Base-by-base conservation (phyloP, 2,329 filamentous ascomycete genomes). In the Fusarium dimerum region DNA sequence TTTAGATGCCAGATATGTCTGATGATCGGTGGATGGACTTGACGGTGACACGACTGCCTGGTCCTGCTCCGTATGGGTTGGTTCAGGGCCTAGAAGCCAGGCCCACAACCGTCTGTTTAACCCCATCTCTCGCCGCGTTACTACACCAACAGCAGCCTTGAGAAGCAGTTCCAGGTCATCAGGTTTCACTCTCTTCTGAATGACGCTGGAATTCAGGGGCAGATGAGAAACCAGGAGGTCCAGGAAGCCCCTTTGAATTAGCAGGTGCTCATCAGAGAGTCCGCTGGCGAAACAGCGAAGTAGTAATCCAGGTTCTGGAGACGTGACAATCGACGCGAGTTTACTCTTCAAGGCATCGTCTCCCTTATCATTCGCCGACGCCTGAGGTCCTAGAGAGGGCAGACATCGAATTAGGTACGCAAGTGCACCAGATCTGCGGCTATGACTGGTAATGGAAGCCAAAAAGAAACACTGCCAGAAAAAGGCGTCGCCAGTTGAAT, bases 381-480 rank as follows among this genome's bases (percentile, higher is more conserved):
- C 13, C 2, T 42, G 51, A 5, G 63, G 48, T 4, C 65, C 68
- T 26, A 74, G 57, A 7, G 57, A 50, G 13, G 95, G 94, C 30
- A 99, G 76, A 64, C 85, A 85, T 52, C 92, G 87, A 45, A 84
- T 79, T 40, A 99, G 78, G 70, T 95, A 99, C 32, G 92, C 92
- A 52, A 99, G 78, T 39, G 92, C 92, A 26, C 94, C 94, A 58
- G 90, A 86, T 50, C 94, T 85, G 55, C 93, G 83, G 55, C 87
- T 92, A 40, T 90, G 83, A 65, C 92, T 93, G 1, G 94, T 97
- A 54, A 99, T 94, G 16, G 90, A 88, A 10, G 93, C 91, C 16
- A 99, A 77, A 66, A 99, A 97, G 67, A 99, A 88, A 69, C 92
- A 97, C 74, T 99, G 94, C 94, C 94, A 99, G 70, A 97, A 99